A percentile compares a stretch with the other conserved stretches of the same genome.
These are phyloP conservation scores for Linderniella brevidens DNA, from an alignment of 257 asterid species.

Conservation along the genomic window DNA sequence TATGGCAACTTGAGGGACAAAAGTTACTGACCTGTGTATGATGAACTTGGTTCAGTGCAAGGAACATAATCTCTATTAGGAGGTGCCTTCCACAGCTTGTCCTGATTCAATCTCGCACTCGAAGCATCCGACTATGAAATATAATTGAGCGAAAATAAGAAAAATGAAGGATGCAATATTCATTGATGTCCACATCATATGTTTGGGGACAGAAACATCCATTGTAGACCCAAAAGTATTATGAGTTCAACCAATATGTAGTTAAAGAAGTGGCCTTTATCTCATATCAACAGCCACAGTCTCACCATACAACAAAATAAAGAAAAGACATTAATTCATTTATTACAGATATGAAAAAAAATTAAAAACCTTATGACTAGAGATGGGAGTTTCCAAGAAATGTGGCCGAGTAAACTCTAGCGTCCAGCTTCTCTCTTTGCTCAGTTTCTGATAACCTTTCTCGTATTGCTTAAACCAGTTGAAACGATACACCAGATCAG, in stretches of 20 bases:
- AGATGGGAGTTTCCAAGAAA: conserved; percentile 27
- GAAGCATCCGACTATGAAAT: conserved; percentile 45
- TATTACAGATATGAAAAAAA: neutral
- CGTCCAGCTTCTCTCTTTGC: conserved; percentile 36
- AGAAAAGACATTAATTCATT: neutral
- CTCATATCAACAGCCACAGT: conserved; percentile 21
- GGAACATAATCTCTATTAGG: conserved; percentile 62
- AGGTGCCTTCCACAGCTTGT: conserved; percentile 67
- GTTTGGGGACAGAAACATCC: too few species aligned
- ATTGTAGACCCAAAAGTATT: too few species aligned
- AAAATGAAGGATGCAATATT: conserved; percentile 19
- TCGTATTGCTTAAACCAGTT: conserved; percentile 57
- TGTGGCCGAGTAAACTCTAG: conserved; percentile 39
- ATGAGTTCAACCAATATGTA: too few species aligned
- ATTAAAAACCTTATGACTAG: conserved; percentile 39
- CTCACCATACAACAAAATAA: neutral
- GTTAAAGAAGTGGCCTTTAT: too few species aligned
- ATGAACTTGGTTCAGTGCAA: conserved; percentile 48
- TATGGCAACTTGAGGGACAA: neutral
- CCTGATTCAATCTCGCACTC: conserved; percentile 12
- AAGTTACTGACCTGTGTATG: conserved; percentile 41
- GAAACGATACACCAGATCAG: conserved; percentile 18
- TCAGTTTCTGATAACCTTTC: conserved; percentile 38
- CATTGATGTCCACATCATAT: conserved; percentile 6
- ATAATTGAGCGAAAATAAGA: conserved; percentile 49